phyloP scores from a whole-genome alignment of 2,329 filamentous ascomycete species.

The Aureobasidium sp. region DNA sequence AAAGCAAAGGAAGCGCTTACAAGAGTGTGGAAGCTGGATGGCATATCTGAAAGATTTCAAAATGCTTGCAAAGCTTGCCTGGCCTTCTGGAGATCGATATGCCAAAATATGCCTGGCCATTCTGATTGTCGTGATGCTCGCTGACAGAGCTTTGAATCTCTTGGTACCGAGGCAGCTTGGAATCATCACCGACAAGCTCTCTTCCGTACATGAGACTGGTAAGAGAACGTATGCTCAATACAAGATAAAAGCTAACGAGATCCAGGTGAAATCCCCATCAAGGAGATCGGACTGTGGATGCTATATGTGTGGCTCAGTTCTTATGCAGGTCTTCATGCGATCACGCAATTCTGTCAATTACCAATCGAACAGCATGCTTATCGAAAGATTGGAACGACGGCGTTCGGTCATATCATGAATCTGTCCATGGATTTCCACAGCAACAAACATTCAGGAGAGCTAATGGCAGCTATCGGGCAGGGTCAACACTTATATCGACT shows the following conservation, averaged over 20 bases:
- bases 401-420: conserved; percentile 61
- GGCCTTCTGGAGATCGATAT: conserved; percentile 58
- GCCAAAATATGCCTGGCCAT: conserved; percentile 62
- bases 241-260: neutral
- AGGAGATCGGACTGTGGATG: conserved; percentile 45
- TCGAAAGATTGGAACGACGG: conserved; percentile 49
- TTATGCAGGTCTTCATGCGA: conserved; percentile 42
- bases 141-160: conserved; percentile 64
- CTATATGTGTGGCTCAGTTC: conserved; percentile 43
- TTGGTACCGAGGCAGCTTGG: conserved; percentile 75
- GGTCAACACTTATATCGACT: conserved; percentile 52
- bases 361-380: conserved; percentile 52
- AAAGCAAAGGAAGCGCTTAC: conserved; percentile 52
- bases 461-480: conserved; percentile 57
- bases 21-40: conserved; percentile 68
- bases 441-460: conserved; percentile 54
- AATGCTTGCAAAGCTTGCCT: conserved; percentile 69
- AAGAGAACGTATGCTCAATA: conserved; percentile 15
- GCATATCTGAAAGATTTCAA: conserved; percentile 66
- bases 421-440: conserved; percentile 64
- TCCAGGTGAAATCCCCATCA: conserved; percentile 38
- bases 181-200: conserved; percentile 64
- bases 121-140: conserved; percentile 60
- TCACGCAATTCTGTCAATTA: conserved; percentile 45
- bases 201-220: conserved; percentile 38